These are phyloP conservation scores for Solanum habrochaites DNA, from an alignment of 257 asterid species.

Conservation along the genomic window DNA sequence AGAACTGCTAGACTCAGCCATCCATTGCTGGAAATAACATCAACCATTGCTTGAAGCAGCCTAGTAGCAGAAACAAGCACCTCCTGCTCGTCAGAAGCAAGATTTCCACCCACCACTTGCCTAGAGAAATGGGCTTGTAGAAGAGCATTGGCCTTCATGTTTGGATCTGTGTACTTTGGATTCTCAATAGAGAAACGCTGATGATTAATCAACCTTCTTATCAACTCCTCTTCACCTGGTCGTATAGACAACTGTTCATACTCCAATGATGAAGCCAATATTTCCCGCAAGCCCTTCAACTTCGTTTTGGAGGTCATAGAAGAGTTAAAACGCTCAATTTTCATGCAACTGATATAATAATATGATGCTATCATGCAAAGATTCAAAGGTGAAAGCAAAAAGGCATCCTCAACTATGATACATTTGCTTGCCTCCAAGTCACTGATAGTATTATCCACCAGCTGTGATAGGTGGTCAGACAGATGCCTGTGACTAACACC, in stretches of 20 bases:
- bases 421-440: conserved; percentile 33
- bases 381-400: conserved; percentile 20
- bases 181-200: conserved; percentile 26
- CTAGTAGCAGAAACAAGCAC: conserved; percentile 23
- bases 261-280: conserved; percentile 30
- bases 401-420: conserved; percentile 17
- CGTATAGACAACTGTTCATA: conserved; percentile 22
- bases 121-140: conserved; percentile 32
- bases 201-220: conserved; percentile 27
- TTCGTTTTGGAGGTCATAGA: conserved; percentile 24
- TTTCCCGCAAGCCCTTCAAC: conserved; percentile 29
- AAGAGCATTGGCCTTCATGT: conserved; percentile 28
- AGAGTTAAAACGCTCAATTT: conserved; percentile 29
- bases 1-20: conserved; percentile 30
- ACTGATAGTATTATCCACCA: conserved; percentile 21
- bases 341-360: conserved; percentile 29
- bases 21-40: conserved; percentile 33
- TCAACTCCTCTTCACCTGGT: conserved; percentile 33
- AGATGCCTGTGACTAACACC: conserved; percentile 31
- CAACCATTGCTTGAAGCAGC: conserved; percentile 32
- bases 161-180: conserved; percentile 21
- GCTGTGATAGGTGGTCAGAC: conserved; percentile 30
- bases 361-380: conserved; percentile 37
- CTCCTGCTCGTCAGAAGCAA: conserved; percentile 26
- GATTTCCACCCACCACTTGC: conserved; percentile 19